phyloP scores from a whole-genome alignment of 2,329 filamentous ascomycete genomes.

The Xylariaceae sp. region DNA sequence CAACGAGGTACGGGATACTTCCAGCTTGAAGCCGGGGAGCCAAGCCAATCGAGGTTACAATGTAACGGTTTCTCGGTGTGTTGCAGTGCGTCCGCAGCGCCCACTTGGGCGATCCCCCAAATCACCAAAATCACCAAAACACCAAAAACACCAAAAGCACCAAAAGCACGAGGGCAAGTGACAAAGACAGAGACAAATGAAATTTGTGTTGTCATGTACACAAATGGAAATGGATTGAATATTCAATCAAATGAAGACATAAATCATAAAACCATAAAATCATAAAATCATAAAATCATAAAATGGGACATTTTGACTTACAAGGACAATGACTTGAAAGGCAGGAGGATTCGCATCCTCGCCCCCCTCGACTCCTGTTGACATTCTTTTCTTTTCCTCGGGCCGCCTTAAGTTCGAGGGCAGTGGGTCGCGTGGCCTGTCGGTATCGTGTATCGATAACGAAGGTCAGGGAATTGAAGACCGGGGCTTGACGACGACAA shows the following conservation, averaged over 20 bases:
- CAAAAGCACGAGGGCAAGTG: not conserved
- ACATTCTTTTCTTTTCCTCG: constrained; percentile 6
- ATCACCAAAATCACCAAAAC: not conserved
- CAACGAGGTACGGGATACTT: not conserved
- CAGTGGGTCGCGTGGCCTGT: not conserved
- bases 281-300: not conserved
- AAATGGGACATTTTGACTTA: constrained; percentile 40
- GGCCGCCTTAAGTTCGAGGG: not conserved
- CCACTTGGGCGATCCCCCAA: not conserved
- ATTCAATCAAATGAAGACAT: not conserved
- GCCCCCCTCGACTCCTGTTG: constrained; percentile 17
- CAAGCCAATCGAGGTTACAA: constrained; percentile 8
- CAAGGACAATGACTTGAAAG: constrained; percentile 69
- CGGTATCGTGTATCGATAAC: not conserved
- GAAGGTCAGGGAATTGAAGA: not conserved
- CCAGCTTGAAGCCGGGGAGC: constrained; percentile 5
- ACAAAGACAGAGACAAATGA: constrained; percentile 3
- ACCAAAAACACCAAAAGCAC: constrained; percentile 2
- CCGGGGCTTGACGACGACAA: no score
- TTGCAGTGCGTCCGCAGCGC: constrained; percentile 14
- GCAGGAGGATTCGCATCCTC: constrained; percentile 38
- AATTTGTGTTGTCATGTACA: constrained; percentile 5
- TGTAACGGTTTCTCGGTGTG: constrained; percentile 11
- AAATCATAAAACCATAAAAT: not conserved
- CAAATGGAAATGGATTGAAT: not conserved